phyloP scores from a whole-genome alignment of 1,139 yeast genomes.

The Hyphopichia wangnamkhiaoensis region DNA sequence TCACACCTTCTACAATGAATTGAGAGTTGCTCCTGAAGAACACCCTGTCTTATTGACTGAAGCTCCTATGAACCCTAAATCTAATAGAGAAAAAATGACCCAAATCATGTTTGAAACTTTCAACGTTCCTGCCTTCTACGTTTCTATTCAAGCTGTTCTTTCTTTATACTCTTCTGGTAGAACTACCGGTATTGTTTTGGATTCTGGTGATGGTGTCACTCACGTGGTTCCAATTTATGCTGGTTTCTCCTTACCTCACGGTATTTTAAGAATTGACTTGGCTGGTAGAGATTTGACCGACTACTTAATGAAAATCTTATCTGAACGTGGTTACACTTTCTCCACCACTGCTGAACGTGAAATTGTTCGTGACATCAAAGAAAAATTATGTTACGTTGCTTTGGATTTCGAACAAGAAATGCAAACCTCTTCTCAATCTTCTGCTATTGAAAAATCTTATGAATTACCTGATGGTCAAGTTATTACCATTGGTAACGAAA shows the following conservation, averaged over 20 bases:
- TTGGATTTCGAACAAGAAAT: slow-evolving; percentile 96
- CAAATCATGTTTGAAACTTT: slow-evolving; percentile 98
- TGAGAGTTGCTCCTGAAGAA: slow-evolving; percentile 98
- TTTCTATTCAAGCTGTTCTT: slow-evolving; percentile 96
- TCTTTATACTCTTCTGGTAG: slow-evolving; percentile 99
- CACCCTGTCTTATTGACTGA: slow-evolving; percentile 98
- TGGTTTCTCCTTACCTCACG: slow-evolving; percentile 99
- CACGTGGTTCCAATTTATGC: slow-evolving; percentile 99
- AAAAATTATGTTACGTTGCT: slow-evolving; percentile 97
- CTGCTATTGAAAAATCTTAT: slow-evolving; percentile 97
- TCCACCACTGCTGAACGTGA: slow-evolving; percentile 99
- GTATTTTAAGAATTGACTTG: slow-evolving; percentile 96
- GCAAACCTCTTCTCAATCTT: slow-evolving; percentile 98
- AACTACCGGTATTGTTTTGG: slow-evolving; percentile 99
- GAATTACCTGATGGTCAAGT: slow-evolving; percentile 99
- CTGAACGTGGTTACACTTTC: slow-evolving; percentile 99
- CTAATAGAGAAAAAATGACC: slow-evolving; percentile 99
- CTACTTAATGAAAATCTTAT: slow-evolving; percentile 95
- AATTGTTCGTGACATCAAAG: slow-evolving; percentile 99
- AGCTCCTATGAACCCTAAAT: slow-evolving; percentile 99
- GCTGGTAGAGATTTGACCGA: slow-evolving; percentile 99
- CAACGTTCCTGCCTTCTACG: slow-evolving; percentile 99
- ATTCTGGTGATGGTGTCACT: slow-evolving; percentile 99
- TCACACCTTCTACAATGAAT: slow-evolving; percentile 96
- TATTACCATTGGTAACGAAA: slow-evolving; percentile 98